phyloP scores from a whole-genome alignment of 2,329 filamentous ascomycete species.

The Apiospora aurea region DNA sequence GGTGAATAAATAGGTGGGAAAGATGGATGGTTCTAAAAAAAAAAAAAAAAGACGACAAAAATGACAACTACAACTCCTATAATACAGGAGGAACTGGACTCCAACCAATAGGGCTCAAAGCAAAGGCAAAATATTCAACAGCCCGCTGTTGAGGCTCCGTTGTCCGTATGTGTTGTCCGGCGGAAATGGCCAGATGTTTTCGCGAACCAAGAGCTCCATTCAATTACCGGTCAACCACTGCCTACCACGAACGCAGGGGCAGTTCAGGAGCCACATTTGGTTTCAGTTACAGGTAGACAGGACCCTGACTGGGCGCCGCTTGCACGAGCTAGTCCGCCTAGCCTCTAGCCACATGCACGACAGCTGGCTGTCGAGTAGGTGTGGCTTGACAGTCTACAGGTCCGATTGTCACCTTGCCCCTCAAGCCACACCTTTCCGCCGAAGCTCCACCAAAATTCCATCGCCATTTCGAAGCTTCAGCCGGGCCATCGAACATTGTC shows the following conservation, averaged over 20 bases:
- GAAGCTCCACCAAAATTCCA: constrained; percentile 29
- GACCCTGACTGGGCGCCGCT: not conserved
- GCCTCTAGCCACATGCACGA: not conserved
- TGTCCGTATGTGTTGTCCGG: constrained; percentile 24
- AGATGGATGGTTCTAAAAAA: not conserved
- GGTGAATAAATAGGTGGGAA: constrained; percentile 20
- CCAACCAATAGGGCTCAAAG: not conserved
- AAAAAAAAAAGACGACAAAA: constrained; percentile 19
- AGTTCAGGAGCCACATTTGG: constrained; percentile 26
- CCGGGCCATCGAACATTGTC: not conserved
- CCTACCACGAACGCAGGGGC: constrained; percentile 5
- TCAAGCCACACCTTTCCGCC: constrained; percentile 4
- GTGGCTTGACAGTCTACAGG: not conserved
- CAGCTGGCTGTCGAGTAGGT: not conserved
- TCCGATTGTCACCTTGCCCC: not conserved
- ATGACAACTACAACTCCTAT: constrained; percentile 4
- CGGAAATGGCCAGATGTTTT: constrained; percentile 30
- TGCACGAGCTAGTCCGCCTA: not conserved
- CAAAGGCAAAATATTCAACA: constrained; percentile 35
- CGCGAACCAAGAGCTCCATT: constrained; percentile 18
- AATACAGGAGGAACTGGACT: not conserved
- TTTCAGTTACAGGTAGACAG: constrained; percentile 25
- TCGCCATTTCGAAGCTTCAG: constrained; percentile 19
- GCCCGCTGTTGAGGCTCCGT: constrained; percentile 40
- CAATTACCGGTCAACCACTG: not conserved